Evolutionary conservation across 2,329 filamentous ascomycete genomes (phyloP).

Genomic region (Colletotrichum tamarilloi): DNA sequence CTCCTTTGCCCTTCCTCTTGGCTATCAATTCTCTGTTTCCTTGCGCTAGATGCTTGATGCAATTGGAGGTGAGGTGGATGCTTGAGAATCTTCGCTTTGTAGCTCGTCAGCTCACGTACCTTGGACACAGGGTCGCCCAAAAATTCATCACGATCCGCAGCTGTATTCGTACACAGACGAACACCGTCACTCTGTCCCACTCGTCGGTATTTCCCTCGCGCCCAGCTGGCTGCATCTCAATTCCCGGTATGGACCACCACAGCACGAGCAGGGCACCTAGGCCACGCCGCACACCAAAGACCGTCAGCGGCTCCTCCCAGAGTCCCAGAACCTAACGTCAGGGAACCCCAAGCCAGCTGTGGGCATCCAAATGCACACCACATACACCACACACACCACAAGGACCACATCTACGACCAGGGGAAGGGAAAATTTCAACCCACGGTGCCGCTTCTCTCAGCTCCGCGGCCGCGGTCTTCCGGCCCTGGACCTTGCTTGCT

Average conservation of each 20-base stretch:
- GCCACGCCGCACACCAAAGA: background rate
- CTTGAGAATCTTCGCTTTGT: background rate
- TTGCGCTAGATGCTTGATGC: background rate
- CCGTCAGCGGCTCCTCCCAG: background rate
- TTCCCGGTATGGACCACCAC: background rate
- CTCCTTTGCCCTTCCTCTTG: conserved; percentile 8
- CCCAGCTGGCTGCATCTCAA: background rate
- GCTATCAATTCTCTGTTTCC: background rate
- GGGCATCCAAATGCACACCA: background rate
- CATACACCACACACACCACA: background rate
- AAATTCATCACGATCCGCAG: background rate
- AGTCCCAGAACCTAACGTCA: background rate
- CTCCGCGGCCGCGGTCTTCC: conserved; percentile 28
- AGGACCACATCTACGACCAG: background rate
- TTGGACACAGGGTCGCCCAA: background rate
- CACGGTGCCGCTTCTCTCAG: conserved; percentile 21
- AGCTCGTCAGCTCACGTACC: background rate
- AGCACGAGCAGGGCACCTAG: background rate
- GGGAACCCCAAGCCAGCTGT: background rate
- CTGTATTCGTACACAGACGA: background rate
- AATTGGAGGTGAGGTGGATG: background rate
- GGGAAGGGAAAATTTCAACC: conserved; percentile 1
- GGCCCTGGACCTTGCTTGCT: conserved; percentile 29
- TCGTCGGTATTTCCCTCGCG: conserved; percentile 1
- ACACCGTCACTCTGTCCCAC: background rate